Percentiles rank a stretch among this genome's conserved stretches.
Conservation (phyloP, 495 filamentous ascomycete species). For the Pseudevernia furfuracea region DNA sequence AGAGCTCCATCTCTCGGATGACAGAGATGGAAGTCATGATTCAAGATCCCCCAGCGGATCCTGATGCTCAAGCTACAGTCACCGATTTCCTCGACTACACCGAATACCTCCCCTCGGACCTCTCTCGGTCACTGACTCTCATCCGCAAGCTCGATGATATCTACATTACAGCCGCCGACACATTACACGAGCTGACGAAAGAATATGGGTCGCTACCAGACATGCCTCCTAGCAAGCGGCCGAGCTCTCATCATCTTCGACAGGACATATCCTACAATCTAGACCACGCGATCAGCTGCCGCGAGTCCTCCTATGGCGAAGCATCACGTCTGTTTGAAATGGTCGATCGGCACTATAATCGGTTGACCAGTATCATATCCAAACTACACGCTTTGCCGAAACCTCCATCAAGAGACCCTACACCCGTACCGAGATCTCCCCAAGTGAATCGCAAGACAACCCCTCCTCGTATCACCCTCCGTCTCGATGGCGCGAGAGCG, state of each 20-base stretch:
- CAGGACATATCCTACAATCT: conserved; percentile 67
- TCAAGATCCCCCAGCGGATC: conserved; percentile 44
- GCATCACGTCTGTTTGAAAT: conserved; percentile 71
- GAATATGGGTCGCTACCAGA: conserved; percentile 65
- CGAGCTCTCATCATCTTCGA: conserved; percentile 53
- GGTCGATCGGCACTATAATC: conserved; percentile 69
- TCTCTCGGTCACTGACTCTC: conserved; percentile 80
- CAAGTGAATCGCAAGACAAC: conserved; percentile 46
- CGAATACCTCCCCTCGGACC: conserved; percentile 90
- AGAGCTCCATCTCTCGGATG: not conserved
- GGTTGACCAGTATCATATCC: conserved; percentile 64
- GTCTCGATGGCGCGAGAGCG: conserved; percentile 47
- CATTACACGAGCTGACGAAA: conserved; percentile 65
- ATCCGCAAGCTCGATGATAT: conserved; percentile 73
- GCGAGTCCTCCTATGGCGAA: conserved; percentile 74
- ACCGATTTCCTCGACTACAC: conserved; percentile 96
- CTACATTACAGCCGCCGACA: conserved; percentile 56
- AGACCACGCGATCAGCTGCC: conserved; percentile 63
- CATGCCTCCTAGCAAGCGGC: conserved; percentile 46
- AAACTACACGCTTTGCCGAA: conserved; percentile 74
- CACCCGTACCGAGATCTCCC: conserved; percentile 45
- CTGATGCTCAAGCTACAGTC: conserved; percentile 88
- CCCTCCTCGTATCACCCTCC: conserved; percentile 54
- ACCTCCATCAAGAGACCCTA: conserved; percentile 62
- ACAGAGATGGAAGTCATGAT: conserved; percentile 10